These are phyloP conservation scores for Corylus avellana DNA, from an alignment of 306 rosid species.

Conservation along the genomic window DNA sequence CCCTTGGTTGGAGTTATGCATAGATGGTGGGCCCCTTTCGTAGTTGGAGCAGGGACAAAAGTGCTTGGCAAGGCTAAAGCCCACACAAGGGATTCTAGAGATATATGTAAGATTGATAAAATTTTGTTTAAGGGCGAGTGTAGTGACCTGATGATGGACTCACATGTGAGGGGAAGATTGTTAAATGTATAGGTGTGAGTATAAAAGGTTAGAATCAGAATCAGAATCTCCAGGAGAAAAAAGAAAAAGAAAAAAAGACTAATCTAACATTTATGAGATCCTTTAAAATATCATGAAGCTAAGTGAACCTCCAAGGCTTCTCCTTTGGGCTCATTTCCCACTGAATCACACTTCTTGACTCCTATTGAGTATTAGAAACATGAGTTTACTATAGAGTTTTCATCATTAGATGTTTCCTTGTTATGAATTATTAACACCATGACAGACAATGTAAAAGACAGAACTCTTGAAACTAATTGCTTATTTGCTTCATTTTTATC, in stretches of 20 bases:
- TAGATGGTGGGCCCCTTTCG: too few relatives aligned
- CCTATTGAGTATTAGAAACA: background rate
- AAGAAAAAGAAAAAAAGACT: background rate
- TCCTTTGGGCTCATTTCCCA: background rate
- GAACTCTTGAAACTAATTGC: background rate
- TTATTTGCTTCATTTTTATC: background rate
- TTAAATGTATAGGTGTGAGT: too few relatives aligned
- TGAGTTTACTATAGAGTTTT: background rate
- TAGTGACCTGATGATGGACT: too few relatives aligned
- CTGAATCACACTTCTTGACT: background rate
- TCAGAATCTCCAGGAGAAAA: background rate
- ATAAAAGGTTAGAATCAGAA: too few relatives aligned
- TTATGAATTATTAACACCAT: background rate
- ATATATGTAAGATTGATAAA: too few relatives aligned
- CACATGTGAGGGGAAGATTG: too few relatives aligned
- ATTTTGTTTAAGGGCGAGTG: too few relatives aligned
- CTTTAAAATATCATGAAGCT: background rate
- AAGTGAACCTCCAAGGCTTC: background rate
- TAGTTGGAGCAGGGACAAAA: too few relatives aligned
- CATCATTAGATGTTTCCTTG: background rate
- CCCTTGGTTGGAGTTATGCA: too few relatives aligned
- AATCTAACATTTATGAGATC: background rate
- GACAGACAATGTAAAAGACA: background rate
- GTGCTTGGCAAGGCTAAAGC: too few relatives aligned
- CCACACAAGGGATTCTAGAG: too few relatives aligned